Percentiles rank a stretch among this genome's conserved stretches.
These are phyloP conservation scores for Voacanga thouarsii DNA, from an alignment of 257 asterid species.

Conservation along the genomic window DNA sequence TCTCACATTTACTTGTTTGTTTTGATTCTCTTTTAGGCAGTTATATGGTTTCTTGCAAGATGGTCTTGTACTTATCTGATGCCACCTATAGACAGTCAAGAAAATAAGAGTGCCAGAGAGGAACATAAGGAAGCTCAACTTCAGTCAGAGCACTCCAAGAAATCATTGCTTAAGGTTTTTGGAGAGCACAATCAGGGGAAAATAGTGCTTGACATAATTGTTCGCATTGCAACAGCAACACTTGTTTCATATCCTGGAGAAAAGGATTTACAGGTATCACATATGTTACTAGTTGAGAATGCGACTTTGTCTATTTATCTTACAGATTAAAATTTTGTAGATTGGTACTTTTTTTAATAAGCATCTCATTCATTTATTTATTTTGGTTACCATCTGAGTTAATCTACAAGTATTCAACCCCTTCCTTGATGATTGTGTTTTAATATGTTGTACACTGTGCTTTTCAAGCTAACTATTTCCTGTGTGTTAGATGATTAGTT, in stretches of 20 bases:
- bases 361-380: neutral
- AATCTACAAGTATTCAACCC: neutral
- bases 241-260: conserved; percentile 94
- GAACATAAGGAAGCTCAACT: conserved; percentile 26
- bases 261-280: conserved; percentile 80
- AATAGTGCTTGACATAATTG: conserved; percentile 67
- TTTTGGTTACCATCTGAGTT: neutral
- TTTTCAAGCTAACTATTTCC: neutral
- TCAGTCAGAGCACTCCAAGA: conserved; percentile 31
- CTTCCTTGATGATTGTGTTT: neutral
- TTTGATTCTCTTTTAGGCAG: conserved; percentile 55
- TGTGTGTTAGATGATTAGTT: neutral
- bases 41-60: conserved; percentile 94
- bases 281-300: conserved; percentile 15
- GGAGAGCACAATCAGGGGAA: conserved; percentile 79
- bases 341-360: neutral
- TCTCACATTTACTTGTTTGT: neutral
- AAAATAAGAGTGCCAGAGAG: conserved; percentile 26
- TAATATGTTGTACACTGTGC: neutral
- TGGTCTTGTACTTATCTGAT: conserved; percentile 89
- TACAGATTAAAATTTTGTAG: neutral
- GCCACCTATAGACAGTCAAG: conserved; percentile 54
- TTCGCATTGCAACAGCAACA: conserved; percentile 61
- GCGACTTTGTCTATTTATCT: neutral
- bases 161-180: conserved; percentile 55